These are phyloP conservation scores for Tylopilus sp. DNA, from an alignment of 768 basidiomycete genomes.

Conservation along the genomic window DNA sequence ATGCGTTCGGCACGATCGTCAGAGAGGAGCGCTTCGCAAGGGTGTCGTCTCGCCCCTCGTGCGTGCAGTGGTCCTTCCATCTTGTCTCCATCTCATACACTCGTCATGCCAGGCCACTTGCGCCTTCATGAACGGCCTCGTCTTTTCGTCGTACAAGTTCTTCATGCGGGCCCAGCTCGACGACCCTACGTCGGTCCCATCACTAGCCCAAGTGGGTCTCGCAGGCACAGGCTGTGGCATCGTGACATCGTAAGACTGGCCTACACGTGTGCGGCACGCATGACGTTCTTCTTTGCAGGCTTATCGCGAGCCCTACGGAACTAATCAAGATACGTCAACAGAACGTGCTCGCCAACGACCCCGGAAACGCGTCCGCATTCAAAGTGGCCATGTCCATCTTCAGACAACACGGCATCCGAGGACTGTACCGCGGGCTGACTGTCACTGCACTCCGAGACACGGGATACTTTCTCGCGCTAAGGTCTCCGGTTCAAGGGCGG, in stretches of 20 bases:
- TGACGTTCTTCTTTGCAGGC: background rate
- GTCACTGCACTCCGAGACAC: conserved; percentile 74
- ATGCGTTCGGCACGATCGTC: conserved; percentile 65
- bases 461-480: conserved; percentile 77
- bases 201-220: conserved; percentile 66
- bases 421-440: conserved; percentile 73
- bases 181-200: conserved; percentile 46
- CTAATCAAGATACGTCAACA: conserved; percentile 87
- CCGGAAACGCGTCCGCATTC: conserved; percentile 42
- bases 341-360: conserved; percentile 36
- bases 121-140: conserved; percentile 79
- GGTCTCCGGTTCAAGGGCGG: conserved; percentile 17
- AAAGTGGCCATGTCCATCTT: too few relatives aligned
- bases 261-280: background rate
- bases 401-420: conserved; percentile 56
- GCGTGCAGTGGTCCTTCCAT: too few relatives aligned
- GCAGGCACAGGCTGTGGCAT: conserved; percentile 82
- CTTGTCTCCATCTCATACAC: background rate
- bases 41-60: conserved; percentile 82
- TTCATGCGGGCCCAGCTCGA: conserved; percentile 67
- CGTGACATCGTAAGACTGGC: conserved; percentile 62
- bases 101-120: conserved; percentile 48
- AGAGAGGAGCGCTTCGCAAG: conserved; percentile 69
- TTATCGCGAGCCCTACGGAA: conserved; percentile 84
- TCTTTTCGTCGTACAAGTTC: conserved; percentile 83